These are phyloP conservation scores for Ramaria sp. DNA, from an alignment of 768 basidiomycete genomes.

Conservation along the genomic window DNA sequence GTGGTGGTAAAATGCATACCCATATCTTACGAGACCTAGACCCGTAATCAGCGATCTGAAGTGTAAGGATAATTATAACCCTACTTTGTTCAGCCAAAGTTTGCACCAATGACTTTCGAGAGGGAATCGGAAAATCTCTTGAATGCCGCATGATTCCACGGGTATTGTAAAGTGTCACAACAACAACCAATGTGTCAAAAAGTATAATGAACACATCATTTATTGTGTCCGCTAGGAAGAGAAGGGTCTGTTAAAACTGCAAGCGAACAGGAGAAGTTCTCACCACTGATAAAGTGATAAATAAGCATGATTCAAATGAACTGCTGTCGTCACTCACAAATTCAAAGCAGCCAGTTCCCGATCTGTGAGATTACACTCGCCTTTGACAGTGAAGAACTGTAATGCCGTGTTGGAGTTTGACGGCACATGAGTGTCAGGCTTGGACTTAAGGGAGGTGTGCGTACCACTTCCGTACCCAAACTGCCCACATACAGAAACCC, in stretches of 20 bases:
- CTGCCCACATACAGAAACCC: not conserved
- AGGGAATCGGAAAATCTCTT: not conserved
- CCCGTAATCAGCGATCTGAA: too few relatives aligned
- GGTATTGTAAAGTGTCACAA: not conserved
- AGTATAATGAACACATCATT: not conserved
- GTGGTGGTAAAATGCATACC: not conserved
- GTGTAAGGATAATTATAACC: not conserved
- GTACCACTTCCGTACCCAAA: not conserved
- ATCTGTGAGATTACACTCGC: too few relatives aligned
- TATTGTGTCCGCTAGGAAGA: not conserved
- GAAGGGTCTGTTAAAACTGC: not conserved
- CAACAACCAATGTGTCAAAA: not conserved
- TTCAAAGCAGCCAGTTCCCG: too few relatives aligned
- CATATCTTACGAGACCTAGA: not conserved
- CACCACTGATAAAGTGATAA: not conserved
- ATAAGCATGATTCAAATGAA: not conserved
- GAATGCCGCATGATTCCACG: not conserved
- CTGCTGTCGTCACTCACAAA: too few relatives aligned
- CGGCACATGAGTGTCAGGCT: not conserved
- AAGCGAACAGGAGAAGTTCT: not conserved
- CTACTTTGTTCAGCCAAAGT: not conserved
- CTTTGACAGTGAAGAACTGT: too few relatives aligned
- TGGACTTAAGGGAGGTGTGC: not conserved
- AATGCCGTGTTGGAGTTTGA: not conserved
- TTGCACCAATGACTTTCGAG: not conserved